Evolutionary conservation across 208 protist species (phyloP).

Genomic region (Naegleria fowleri): DNA sequence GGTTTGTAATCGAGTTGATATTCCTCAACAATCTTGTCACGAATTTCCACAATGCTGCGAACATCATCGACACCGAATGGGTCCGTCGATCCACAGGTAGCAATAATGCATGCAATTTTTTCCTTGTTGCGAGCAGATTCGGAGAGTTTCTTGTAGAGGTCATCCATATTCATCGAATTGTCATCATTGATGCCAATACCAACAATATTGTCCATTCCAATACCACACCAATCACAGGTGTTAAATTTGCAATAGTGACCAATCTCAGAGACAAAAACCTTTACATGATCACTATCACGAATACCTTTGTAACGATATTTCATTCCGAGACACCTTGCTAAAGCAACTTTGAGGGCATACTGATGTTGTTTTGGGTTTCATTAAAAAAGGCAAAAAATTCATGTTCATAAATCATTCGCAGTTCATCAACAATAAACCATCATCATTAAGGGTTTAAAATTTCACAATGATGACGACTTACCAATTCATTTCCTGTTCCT

Average conservation of each 20-base stretch:
- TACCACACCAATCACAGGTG: neutral
- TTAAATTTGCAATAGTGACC: neutral
- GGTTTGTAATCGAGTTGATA: neutral
- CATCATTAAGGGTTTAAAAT: too few relatives aligned
- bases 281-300: neutral
- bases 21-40: neutral
- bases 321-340: neutral
- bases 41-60: neutral
- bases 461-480: too few relatives aligned
- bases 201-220: neutral
- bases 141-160: neutral
- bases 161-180: neutral
- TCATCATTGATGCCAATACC: neutral
- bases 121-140: neutral
- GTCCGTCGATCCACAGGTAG: neutral
- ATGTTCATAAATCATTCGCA: too few relatives aligned
- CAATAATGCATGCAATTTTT: neutral
- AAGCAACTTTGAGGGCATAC: neutral
- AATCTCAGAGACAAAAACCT: neutral
- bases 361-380: neutral
- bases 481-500: neutral
- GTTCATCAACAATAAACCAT: too few relatives aligned
- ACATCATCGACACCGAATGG: neutral
- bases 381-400: too few relatives aligned
- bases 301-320: neutral